A percentile compares a stretch with the other conserved stretches of the same genome.
phyloP scores from a whole-genome alignment of 257 asterid genomes.

The Petunia axillaris region DNA sequence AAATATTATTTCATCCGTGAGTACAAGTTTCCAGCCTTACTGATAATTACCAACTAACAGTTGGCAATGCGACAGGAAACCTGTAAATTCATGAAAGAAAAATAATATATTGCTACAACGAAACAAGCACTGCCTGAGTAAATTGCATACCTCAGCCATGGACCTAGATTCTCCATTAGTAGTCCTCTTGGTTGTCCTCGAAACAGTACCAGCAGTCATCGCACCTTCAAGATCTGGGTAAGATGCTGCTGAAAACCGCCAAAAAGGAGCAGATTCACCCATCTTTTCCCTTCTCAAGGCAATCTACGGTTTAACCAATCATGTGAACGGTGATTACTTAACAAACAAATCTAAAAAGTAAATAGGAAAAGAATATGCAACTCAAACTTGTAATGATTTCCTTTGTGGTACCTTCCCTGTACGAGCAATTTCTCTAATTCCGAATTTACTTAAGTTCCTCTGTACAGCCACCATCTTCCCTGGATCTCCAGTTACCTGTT shows the following conservation, averaged over 20 bases:
- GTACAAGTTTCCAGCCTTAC: neutral
- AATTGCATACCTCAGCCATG: conserved; percentile 63
- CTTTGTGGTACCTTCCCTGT: conserved; percentile 75
- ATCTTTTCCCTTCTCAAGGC: conserved; percentile 96
- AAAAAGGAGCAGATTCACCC: conserved; percentile 98
- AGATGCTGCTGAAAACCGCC: conserved; percentile 98
- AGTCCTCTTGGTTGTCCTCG: conserved; percentile 40
- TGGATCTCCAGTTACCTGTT: conserved; percentile 97
- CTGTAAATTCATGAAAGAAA: neutral
- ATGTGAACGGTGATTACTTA: neutral
- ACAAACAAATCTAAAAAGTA: conserved; percentile 18
- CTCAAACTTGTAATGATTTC: conserved; percentile 15
- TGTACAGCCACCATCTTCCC: conserved; percentile 94
- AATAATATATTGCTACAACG: conserved; percentile 8
- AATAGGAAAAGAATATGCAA: conserved; percentile 1
- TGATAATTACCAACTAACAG: conserved; percentile 16
- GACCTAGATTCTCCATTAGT: conserved; percentile 49
- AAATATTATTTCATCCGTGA: neutral
- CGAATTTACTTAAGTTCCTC: conserved; percentile 88
- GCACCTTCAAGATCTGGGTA: conserved; percentile 92
- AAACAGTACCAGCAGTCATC: conserved; percentile 53
- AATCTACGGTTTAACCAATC: conserved; percentile 54
- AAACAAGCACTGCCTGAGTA: neutral
- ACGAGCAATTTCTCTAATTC: conserved; percentile 91
- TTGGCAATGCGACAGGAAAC: neutral